Conservation (phyloP, 2,329 filamentous ascomycete genomes). For the Ascochyta fabae region DNA sequence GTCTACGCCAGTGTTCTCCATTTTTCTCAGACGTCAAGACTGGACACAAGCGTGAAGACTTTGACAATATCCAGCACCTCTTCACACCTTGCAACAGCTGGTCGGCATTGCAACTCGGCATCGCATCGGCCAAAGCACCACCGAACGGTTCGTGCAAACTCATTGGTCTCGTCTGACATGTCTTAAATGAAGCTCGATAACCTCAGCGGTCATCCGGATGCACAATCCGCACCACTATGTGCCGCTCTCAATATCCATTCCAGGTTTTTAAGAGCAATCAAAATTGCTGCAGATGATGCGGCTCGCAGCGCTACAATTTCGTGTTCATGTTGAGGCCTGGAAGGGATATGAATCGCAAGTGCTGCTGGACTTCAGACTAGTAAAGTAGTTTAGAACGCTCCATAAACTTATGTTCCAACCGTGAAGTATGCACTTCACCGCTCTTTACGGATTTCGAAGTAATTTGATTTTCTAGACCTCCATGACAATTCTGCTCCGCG, state of each 20-base stretch:
- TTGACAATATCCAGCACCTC: neutral
- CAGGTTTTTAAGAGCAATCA: neutral
- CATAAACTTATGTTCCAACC: neutral
- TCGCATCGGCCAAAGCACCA: slow-evolving; percentile 12
- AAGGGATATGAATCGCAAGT: slow-evolving; percentile 10
- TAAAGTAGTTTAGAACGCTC: slow-evolving; percentile 4
- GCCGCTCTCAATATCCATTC: slow-evolving; percentile 3
- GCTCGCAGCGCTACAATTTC: neutral
- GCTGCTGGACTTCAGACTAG: slow-evolving; percentile 9
- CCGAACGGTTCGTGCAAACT: slow-evolving; percentile 8
- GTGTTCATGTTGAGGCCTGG: neutral
- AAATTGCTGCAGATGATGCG: neutral
- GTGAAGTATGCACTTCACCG: slow-evolving; percentile 1
- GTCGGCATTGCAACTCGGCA: slow-evolving; percentile 10
- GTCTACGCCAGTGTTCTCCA: neutral
- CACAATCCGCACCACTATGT: slow-evolving; percentile 9
- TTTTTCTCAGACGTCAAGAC: slow-evolving; percentile 4
- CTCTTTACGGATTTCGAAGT: slow-evolving; percentile 1
- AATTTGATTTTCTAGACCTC: neutral
- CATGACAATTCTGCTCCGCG: neutral
- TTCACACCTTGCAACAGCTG: neutral
- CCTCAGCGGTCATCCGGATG: slow-evolving; percentile 1
- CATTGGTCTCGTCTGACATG: slow-evolving; percentile 7
- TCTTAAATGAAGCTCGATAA: neutral
- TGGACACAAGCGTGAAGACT: neutral